phyloP scores from a whole-genome alignment of 306 rosid genomes.

The Aeschynomene evenia region DNA sequence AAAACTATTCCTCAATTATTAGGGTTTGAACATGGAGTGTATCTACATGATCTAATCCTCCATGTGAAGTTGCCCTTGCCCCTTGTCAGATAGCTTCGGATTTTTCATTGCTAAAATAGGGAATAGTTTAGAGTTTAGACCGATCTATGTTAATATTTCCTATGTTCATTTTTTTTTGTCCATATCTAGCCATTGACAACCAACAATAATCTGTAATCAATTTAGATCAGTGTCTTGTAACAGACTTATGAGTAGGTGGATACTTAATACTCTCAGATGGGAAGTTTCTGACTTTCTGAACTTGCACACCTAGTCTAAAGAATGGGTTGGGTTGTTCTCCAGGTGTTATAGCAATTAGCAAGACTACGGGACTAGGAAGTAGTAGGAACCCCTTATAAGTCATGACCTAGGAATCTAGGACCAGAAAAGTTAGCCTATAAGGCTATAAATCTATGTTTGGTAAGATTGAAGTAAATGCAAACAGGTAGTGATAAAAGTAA shows the following conservation, averaged over 20 bases:
- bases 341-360: neutral
- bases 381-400: neutral
- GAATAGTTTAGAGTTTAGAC: neutral
- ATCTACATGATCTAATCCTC: slow-evolving; percentile 19
- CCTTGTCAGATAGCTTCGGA: neutral
- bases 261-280: neutral
- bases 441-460: neutral
- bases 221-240: neutral
- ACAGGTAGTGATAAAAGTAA: neutral
- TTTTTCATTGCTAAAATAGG: neutral
- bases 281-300: slow-evolving; percentile 29
- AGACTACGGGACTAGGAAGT: neutral
- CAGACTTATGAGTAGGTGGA: neutral
- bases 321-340: slow-evolving; percentile 8
- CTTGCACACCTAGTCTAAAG: slow-evolving; percentile 3
- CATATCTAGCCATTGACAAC: neutral
- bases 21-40: slow-evolving; percentile 17
- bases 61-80: slow-evolving; percentile 33
- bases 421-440: neutral
- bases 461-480: neutral
- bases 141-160: neutral
- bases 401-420: neutral
- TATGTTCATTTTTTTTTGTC: neutral
- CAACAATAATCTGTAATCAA: neutral
- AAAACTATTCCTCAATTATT: slow-evolving; percentile 28